phyloP scores from a whole-genome alignment of 306 rosid genomes.

The Casuarina equisetifolia region DNA sequence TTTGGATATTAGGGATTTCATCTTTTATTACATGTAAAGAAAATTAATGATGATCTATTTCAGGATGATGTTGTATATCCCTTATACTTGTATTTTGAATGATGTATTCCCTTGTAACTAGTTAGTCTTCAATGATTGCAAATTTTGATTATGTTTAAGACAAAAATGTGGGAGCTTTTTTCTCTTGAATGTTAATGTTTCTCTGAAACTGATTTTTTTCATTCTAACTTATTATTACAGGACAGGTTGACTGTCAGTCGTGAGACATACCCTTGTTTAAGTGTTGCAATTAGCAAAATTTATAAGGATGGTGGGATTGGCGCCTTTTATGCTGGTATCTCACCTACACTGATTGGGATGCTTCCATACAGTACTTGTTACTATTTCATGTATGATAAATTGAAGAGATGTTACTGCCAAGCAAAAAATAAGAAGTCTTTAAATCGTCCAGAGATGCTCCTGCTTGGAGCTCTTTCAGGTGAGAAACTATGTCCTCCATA shows the following conservation, averaged over 20 bases:
- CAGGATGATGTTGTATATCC: background rate
- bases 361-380: constrained; percentile 96
- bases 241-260: constrained; percentile 89
- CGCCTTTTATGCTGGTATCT: constrained; percentile 83
- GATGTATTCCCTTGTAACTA: background rate
- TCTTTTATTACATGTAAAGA: background rate
- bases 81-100: background rate
- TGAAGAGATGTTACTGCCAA: constrained; percentile 75
- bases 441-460: constrained; percentile 81
- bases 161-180: background rate
- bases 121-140: background rate
- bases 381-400: constrained; percentile 91
- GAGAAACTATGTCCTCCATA: constrained; percentile 23
- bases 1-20: background rate
- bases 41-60: background rate
- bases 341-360: constrained; percentile 94
- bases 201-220: constrained; percentile 15
- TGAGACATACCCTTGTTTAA: constrained; percentile 77
- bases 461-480: constrained; percentile 93
- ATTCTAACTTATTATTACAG: constrained; percentile 46
- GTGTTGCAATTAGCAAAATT: constrained; percentile 71
- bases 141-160: constrained; percentile 3
- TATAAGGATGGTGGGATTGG: constrained; percentile 86
- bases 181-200: constrained; percentile 2
- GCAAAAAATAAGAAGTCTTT: constrained; percentile 68